phyloP scores from a whole-genome alignment of 1,284 basidiomycete genomes.

The Laetiporus sulphureus region DNA sequence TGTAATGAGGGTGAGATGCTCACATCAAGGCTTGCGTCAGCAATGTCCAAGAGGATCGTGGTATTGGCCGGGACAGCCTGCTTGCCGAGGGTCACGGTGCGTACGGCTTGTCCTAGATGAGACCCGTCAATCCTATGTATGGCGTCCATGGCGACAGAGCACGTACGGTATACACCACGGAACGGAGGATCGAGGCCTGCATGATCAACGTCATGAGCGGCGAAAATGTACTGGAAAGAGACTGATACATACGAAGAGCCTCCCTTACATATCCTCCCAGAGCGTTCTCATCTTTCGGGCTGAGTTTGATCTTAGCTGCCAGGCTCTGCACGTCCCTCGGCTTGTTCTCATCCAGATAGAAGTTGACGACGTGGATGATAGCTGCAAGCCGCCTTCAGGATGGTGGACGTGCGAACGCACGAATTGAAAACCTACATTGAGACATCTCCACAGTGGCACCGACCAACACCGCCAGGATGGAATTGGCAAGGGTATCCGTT shows the following conservation, averaged over 20 bases:
- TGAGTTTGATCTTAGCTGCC: conserved; percentile 28
- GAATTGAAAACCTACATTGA: conserved; percentile 57
- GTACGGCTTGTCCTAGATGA: conserved; percentile 38
- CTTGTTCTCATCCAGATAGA: conserved; percentile 46
- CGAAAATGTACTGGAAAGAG: not conserved
- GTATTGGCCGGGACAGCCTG: conserved; percentile 38
- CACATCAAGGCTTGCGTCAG: conserved; percentile 50
- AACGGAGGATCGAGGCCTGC: conserved; percentile 46
- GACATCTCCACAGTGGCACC: conserved; percentile 62
- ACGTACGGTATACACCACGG: conserved; percentile 43
- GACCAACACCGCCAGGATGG: conserved; percentile 65
- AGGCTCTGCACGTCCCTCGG: conserved; percentile 29
- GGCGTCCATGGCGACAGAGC: not conserved
- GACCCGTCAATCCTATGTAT: not conserved
- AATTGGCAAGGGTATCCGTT: conserved; percentile 57
- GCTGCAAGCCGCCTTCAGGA: too few relatives aligned
- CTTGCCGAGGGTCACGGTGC: conserved; percentile 36
- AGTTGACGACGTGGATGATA: conserved; percentile 47
- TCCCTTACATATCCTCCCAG: conserved; percentile 56
- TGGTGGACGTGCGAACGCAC: too few relatives aligned
- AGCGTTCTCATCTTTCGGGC: conserved; percentile 29
- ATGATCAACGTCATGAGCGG: conserved; percentile 1
- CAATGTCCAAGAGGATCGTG: conserved; percentile 55
- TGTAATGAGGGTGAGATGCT: too few relatives aligned
- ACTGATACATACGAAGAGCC: conserved; percentile 49